Base-by-base conservation (phyloP, 2,329 filamentous ascomycete genomes). In the Plenodomus tracheiphilus region DNA sequence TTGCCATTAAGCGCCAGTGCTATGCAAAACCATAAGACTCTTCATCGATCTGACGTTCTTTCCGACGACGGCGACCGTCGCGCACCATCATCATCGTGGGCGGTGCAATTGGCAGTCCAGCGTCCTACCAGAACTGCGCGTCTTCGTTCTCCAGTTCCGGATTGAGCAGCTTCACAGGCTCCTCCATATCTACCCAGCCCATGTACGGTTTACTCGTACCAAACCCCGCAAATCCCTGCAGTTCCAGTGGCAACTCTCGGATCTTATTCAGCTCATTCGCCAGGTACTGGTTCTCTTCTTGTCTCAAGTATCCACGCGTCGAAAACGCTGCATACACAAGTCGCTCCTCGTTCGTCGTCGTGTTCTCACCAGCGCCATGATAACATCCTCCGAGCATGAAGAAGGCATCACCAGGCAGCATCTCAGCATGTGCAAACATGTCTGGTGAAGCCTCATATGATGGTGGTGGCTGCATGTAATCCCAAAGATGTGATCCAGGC, bases 221-320 rank as follows among this genome's bases (percentile, higher is more conserved):
- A 41, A 61, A 63, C 1, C 60, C 59, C 17, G 59, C 53, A 35
- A 58, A 54, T 32, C 52, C 41, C 39, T 64, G 54, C 2, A 46
- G 20, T 8, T 28, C 13, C 22, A 49, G 8, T 4, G 58, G 54
- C 19, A 60, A 39, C 46, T 61, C 39, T 38, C 58, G 51, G 20
- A 64, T 58, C 32, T 57, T 56, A 28, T 62, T 59, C 15, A 61
- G 35, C 20, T 57, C 49, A 16, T 61, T 61, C 15, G 64, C 58
- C 13, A 75, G 56, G 44, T 68, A 74, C 48, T 74, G 70, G 38
- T 75, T 75, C 56, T 76, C 73, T 49, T 75, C 72, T 45, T 73
- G 69, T 2, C 71, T 57, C 21, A 75, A 43, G 41, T 56, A 72
- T 2, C 71, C 71, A 22, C 65, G 54, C 1, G 65, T 70, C 28